These are phyloP conservation scores for Dentipellis sp. DNA, from an alignment of 768 basidiomycete genomes.

Conservation along the genomic window DNA sequence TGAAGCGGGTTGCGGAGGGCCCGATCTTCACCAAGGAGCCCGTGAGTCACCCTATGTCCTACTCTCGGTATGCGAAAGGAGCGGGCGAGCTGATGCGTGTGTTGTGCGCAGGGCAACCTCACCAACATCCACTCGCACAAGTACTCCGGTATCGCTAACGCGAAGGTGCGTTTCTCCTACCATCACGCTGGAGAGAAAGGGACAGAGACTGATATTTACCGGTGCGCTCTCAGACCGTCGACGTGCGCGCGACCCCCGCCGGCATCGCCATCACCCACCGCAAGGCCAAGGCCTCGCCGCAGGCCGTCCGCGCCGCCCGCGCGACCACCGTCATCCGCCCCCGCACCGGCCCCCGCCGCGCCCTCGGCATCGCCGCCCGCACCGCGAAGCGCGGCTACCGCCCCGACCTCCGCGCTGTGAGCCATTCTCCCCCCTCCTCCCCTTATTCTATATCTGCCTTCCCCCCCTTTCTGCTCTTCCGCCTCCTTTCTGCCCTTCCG, in stretches of 20 bases:
- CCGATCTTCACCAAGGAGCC: constrained; percentile 81
- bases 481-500: constrained; percentile 4
- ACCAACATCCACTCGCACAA: constrained; percentile 86
- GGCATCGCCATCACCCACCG: constrained; percentile 55
- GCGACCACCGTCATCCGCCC: constrained; percentile 49
- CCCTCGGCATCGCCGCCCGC: constrained; percentile 53
- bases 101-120: constrained; percentile 61
- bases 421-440: constrained; percentile 17
- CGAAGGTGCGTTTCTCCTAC: constrained; percentile 43
- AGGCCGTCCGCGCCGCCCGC: constrained; percentile 37
- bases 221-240: constrained; percentile 46
- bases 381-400: constrained; percentile 63
- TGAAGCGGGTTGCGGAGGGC: constrained; percentile 66
- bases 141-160: constrained; percentile 82
- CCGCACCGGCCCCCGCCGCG: constrained; percentile 63
- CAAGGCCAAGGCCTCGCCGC: constrained; percentile 51
- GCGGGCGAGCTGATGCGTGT: neutral
- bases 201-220: neutral
- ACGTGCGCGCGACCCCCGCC: constrained; percentile 43
- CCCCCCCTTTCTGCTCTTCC: constrained; percentile 6
- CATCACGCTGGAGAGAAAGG: neutral
- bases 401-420: constrained; percentile 68
- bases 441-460: too few relatives aligned
- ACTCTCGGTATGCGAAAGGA: neutral
- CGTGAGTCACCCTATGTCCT: constrained; percentile 32